These are phyloP conservation scores for Diaporthe citriasiana DNA, from an alignment of 2,329 filamentous ascomycete genomes.

Conservation along the genomic window DNA sequence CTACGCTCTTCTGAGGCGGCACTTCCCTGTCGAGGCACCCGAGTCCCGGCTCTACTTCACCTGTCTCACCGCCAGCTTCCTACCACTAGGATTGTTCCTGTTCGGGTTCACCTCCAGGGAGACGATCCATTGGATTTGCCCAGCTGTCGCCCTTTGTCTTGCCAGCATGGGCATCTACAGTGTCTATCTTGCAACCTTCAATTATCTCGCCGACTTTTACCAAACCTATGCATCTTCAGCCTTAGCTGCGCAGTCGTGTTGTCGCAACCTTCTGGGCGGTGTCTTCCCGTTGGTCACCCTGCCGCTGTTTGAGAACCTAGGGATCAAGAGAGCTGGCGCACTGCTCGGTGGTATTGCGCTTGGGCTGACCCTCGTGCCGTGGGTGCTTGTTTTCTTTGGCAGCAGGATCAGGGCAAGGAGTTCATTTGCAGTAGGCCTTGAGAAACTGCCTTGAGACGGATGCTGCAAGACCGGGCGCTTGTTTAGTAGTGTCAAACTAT, in stretches of 20 bases:
- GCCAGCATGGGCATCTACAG: slow-evolving; percentile 89
- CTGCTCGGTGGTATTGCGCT: slow-evolving; percentile 81
- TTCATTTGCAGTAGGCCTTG: slow-evolving; percentile 76
- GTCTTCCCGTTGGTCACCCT: slow-evolving; percentile 83
- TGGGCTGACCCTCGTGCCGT: slow-evolving; percentile 84
- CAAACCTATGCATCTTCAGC: slow-evolving; percentile 88
- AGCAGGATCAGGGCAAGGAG: slow-evolving; percentile 81
- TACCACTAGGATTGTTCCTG: slow-evolving; percentile 86
- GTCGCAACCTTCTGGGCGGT: slow-evolving; percentile 86
- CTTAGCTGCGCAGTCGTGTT: slow-evolving; percentile 87
- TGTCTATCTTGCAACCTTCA: slow-evolving; percentile 91
- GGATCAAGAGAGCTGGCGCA: slow-evolving; percentile 78
- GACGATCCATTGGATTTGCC: slow-evolving; percentile 79
- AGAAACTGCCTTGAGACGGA: not conserved
- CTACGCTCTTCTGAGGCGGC: slow-evolving; percentile 61
- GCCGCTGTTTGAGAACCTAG: slow-evolving; percentile 80
- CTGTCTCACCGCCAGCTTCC: slow-evolving; percentile 80
- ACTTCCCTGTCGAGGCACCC: slow-evolving; percentile 69
- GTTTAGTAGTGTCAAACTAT: not conserved
- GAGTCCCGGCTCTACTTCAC: slow-evolving; percentile 88
- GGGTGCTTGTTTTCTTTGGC: slow-evolving; percentile 86
- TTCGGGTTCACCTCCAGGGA: slow-evolving; percentile 79
- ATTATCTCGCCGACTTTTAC: slow-evolving; percentile 92
- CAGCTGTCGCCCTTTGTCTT: slow-evolving; percentile 77
- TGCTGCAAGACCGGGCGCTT: not conserved